Evolutionary conservation across 495 filamentous ascomycete species (phyloP).

Genomic region (Clavariopsis aquatica): DNA sequence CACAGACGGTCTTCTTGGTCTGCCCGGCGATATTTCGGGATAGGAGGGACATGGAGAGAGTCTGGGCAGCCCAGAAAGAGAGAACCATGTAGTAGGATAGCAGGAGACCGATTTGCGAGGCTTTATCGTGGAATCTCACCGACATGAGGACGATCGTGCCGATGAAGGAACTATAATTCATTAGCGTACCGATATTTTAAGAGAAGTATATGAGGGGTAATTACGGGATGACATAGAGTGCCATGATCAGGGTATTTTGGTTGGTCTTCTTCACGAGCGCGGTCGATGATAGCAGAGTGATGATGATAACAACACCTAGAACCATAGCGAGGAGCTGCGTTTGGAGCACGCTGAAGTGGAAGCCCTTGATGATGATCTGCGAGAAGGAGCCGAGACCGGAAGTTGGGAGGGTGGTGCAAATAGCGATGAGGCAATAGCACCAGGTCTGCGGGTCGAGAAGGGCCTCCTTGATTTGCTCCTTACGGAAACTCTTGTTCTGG

Average conservation of each 20-base stretch:
- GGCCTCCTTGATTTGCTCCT: conserved; percentile 59
- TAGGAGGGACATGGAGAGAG: conserved; percentile 57
- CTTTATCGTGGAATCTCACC: conserved; percentile 49
- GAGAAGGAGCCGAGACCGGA: conserved; percentile 63
- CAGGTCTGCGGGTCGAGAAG: conserved; percentile 64
- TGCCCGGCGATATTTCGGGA: conserved; percentile 61
- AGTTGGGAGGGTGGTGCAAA: conserved; percentile 58
- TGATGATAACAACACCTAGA: conserved; percentile 68
- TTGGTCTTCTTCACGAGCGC: conserved; percentile 64
- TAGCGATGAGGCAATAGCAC: conserved; percentile 63
- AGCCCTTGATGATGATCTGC: conserved; percentile 63
- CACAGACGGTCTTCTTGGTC: conserved; percentile 66
- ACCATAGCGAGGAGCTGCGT: conserved; percentile 60
- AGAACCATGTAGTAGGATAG: conserved; percentile 61
- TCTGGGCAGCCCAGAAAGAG: conserved; percentile 62
- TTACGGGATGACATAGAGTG: conserved; percentile 64
- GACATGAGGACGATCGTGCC: conserved; percentile 61
- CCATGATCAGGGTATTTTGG: conserved; percentile 67
- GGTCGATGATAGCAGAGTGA: conserved; percentile 62
- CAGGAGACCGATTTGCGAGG: conserved; percentile 54
- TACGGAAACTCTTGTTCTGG: conserved; percentile 39
- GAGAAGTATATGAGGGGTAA: conserved; percentile 30
- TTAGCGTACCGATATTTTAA: not conserved
- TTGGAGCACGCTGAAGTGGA: conserved; percentile 58
- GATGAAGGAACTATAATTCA: conserved; percentile 50